A percentile compares a stretch with the other conserved stretches of the same genome.
Evolutionary conservation across 106 monocot genomes (phyloP).

Genomic region (Dioscorea zingiberensis): DNA sequence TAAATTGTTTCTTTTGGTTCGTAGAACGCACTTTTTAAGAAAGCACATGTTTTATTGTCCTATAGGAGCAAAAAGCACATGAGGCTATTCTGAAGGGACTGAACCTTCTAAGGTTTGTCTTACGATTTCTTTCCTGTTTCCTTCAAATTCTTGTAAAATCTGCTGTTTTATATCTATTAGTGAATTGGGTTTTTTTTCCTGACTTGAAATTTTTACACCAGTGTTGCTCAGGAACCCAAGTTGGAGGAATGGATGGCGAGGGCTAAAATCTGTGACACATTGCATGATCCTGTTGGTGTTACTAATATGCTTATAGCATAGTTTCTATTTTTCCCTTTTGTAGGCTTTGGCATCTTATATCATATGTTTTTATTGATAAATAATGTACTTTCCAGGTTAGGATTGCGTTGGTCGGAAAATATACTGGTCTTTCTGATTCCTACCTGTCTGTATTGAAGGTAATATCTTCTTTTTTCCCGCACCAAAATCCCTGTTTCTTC

Average conservation of each 20-base stretch:
- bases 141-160: too few relatives aligned
- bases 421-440: constrained; percentile 86
- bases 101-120: constrained; percentile 54
- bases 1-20: not conserved
- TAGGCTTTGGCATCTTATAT: too few relatives aligned
- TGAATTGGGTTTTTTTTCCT: not conserved
- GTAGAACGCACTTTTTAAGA: too few relatives aligned
- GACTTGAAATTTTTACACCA: too few relatives aligned
- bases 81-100: constrained; percentile 68
- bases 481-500: not conserved
- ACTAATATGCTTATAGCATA: too few relatives aligned
- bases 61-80: constrained; percentile 88
- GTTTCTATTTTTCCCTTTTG: too few relatives aligned
- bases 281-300: constrained; percentile 54
- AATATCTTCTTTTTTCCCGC: not conserved
- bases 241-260: constrained; percentile 64
- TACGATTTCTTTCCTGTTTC: constrained; percentile 3
- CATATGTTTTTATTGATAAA: too few relatives aligned
- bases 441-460: constrained; percentile 95
- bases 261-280: constrained; percentile 58
- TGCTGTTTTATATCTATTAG: not conserved
- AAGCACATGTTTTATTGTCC: too few relatives aligned
- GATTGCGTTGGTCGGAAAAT: constrained; percentile 98
- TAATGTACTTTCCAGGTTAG: constrained; percentile 43
- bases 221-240: constrained; percentile 23